Conservation (phyloP, 2,329 filamentous ascomycete genomes). For the Coniochaeta prunicola region DNA sequence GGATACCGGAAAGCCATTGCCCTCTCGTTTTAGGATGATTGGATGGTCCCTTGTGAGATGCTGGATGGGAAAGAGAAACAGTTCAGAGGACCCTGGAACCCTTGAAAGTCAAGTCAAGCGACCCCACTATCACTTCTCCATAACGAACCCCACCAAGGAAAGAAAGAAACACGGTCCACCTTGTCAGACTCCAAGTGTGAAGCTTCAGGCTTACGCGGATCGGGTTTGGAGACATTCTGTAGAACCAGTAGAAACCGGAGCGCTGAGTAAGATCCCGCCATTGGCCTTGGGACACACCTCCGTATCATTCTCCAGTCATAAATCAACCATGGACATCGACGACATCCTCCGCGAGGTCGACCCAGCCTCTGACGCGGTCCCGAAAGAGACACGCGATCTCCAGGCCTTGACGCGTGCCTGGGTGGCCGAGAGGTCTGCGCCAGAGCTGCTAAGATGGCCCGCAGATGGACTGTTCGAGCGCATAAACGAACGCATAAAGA, state of each 20-base stretch:
- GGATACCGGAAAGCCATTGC: too few species aligned
- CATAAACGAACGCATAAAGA: constrained; percentile 55
- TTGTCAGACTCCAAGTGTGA: not conserved
- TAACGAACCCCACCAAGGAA: not conserved
- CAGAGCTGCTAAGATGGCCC: constrained; percentile 74
- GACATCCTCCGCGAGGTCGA: constrained; percentile 73
- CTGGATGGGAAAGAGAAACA: not conserved
- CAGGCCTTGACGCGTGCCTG: constrained; percentile 86
- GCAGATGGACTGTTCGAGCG: constrained; percentile 72
- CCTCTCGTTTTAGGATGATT: too few species aligned
- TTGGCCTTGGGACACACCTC: not conserved
- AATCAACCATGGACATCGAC: constrained; percentile 65
- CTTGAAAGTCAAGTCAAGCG: not conserved
- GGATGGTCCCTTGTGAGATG: too few species aligned
- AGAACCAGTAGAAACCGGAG: not conserved
- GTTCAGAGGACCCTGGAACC: not conserved
- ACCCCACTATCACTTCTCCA: not conserved
- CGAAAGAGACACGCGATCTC: constrained; percentile 63
- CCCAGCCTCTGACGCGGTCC: constrained; percentile 44
- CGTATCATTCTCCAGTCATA: not conserved
- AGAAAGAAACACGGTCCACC: not conserved
- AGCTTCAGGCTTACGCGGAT: not conserved
- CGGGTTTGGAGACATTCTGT: not conserved
- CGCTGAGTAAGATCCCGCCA: not conserved
- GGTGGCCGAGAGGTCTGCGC: constrained; percentile 85